phyloP scores from a whole-genome alignment of 2,329 filamentous ascomycete species.

The Penicillium sp. region DNA sequence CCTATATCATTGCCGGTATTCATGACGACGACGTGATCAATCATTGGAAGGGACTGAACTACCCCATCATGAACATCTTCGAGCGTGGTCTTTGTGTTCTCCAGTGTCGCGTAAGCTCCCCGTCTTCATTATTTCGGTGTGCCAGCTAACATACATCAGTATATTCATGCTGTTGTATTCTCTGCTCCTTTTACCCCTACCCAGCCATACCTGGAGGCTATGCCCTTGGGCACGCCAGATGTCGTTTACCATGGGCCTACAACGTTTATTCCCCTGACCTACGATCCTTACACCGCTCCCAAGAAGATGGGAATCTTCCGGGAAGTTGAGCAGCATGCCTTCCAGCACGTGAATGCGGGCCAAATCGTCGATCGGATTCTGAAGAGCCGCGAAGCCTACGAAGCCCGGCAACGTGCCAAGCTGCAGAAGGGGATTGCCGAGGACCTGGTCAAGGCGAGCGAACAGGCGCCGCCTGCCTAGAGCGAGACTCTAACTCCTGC shows the following conservation, averaged over 20 bases:
- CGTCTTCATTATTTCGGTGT: neutral
- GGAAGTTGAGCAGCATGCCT: slow-evolving; percentile 70
- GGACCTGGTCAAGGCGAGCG: slow-evolving; percentile 57
- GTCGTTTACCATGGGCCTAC: slow-evolving; percentile 96
- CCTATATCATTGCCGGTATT: slow-evolving; percentile 85
- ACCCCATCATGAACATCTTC: slow-evolving; percentile 99
- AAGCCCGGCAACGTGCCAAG: slow-evolving; percentile 85
- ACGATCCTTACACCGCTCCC: slow-evolving; percentile 74
- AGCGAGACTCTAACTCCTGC: neutral
- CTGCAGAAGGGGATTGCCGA: slow-evolving; percentile 78
- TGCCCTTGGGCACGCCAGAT: slow-evolving; percentile 69
- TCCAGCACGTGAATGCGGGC: slow-evolving; percentile 81
- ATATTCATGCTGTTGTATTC: slow-evolving; percentile 82
- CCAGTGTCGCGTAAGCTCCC: slow-evolving; percentile 71
- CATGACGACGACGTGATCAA: slow-evolving; percentile 96
- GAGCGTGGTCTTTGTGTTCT: slow-evolving; percentile 92
- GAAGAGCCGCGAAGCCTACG: slow-evolving; percentile 78
- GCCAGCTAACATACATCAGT: slow-evolving; percentile 48
- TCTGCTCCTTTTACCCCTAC: slow-evolving; percentile 83
- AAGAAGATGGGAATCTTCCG: slow-evolving; percentile 80
- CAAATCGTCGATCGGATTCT: slow-evolving; percentile 89
- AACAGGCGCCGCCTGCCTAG: slow-evolving; percentile 41
- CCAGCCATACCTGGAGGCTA: slow-evolving; percentile 66
- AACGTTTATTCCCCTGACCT: slow-evolving; percentile 71
- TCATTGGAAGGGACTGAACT: slow-evolving; percentile 93